These are phyloP conservation scores for Angophora floribunda DNA, from an alignment of 345 rosid genomes.

Conservation along the genomic window DNA sequence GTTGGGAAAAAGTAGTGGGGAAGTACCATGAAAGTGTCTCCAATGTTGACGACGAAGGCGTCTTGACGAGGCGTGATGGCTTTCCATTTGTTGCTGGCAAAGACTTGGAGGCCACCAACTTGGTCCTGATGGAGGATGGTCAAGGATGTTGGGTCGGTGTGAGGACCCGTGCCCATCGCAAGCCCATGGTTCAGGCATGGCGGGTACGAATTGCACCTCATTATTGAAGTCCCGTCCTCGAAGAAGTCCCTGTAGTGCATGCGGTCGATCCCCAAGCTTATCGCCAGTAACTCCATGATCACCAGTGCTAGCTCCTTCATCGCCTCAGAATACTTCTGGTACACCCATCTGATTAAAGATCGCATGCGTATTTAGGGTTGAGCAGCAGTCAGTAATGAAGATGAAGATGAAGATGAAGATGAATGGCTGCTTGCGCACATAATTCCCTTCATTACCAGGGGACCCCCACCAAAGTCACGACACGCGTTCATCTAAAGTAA, in stretches of 20 bases:
- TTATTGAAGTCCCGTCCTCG: slow-evolving; percentile 50
- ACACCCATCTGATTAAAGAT: slow-evolving; percentile 20
- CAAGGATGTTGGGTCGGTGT: slow-evolving; percentile 67
- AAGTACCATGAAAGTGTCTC: slow-evolving; percentile 72
- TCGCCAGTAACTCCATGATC: slow-evolving; percentile 36
- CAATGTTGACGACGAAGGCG: slow-evolving; percentile 63
- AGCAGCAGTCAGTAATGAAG: not conserved
- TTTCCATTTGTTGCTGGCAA: slow-evolving; percentile 49
- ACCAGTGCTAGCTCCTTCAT: slow-evolving; percentile 27
- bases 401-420: not conserved
- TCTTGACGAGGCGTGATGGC: slow-evolving; percentile 44
- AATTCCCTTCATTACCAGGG: not conserved
- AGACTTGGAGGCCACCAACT: slow-evolving; percentile 75
- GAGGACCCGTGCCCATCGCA: slow-evolving; percentile 90
- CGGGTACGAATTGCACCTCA: slow-evolving; percentile 65
- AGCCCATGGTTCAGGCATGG: slow-evolving; percentile 43
- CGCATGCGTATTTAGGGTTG: not conserved
- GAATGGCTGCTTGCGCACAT: not conserved
- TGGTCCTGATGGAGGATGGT: slow-evolving; percentile 86
- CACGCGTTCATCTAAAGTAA: not conserved
- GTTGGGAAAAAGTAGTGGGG: not conserved
- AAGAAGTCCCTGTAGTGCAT: slow-evolving; percentile 19
- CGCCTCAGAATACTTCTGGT: slow-evolving; percentile 36
- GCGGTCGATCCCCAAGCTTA: slow-evolving; percentile 41
- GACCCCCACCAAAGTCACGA: not conserved